Conservation (phyloP, 106 monocot genomes). For the Chionographis japonica region DNA sequence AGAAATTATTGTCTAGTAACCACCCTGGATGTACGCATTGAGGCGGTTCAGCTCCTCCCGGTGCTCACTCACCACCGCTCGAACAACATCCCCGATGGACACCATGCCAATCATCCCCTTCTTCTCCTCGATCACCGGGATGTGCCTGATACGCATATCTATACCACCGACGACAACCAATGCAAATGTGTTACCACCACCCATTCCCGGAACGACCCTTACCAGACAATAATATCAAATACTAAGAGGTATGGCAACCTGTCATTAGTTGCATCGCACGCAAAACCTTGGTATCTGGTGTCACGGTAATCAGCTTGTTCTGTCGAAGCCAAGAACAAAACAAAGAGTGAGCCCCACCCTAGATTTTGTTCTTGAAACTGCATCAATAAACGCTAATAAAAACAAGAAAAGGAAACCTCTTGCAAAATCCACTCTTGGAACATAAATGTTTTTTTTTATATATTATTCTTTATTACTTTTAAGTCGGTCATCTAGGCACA, state of each 20-base stretch:
- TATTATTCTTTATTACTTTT: too few species aligned
- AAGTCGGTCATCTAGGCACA: too few species aligned
- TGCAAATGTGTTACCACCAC: not conserved
- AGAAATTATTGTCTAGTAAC: constrained; percentile 42
- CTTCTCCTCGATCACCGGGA: constrained; percentile 71
- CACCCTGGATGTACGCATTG: constrained; percentile 88
- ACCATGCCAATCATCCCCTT: constrained; percentile 86
- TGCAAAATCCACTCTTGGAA: too few species aligned
- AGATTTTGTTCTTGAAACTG: too few species aligned
- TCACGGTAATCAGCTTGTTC: constrained; percentile 97
- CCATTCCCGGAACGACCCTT: too few species aligned
- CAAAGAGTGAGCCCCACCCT: not conserved
- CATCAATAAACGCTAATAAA: too few species aligned
- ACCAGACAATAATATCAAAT: too few species aligned
- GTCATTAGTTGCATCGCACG: constrained; percentile 99
- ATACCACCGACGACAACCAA: constrained; percentile 1
- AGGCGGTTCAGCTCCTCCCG: constrained; percentile 87
- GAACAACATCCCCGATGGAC: constrained; percentile 94
- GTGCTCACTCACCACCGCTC: constrained; percentile 86
- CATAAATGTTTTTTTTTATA: too few species aligned
- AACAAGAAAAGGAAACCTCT: too few species aligned
- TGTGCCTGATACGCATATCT: constrained; percentile 94
- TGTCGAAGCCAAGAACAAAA: constrained; percentile 9
- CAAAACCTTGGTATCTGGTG: constrained; percentile 81
- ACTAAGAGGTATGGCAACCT: constrained; percentile 27